phyloP scores from a whole-genome alignment of 2,329 filamentous ascomycete genomes.

The Fonsecaea nubica region DNA sequence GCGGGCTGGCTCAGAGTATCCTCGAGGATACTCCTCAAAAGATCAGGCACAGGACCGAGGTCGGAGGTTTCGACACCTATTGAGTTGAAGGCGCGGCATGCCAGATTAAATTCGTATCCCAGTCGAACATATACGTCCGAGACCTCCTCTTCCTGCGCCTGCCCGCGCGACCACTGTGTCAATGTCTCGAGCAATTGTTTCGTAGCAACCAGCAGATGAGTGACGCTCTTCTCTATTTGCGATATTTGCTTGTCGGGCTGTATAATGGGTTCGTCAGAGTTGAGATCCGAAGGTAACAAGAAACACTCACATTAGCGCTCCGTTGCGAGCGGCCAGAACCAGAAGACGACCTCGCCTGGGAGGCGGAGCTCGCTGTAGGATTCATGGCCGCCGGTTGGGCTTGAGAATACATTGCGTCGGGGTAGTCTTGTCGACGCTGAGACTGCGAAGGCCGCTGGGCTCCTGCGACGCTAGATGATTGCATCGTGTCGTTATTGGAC shows the following conservation, averaged over 20 bases:
- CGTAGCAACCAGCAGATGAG: slow-evolving; percentile 93
- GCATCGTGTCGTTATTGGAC: slow-evolving; percentile 28
- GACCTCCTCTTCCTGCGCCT: slow-evolving; percentile 90
- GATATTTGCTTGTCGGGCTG: slow-evolving; percentile 79
- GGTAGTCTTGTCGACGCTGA: slow-evolving; percentile 28
- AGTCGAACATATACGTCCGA: slow-evolving; percentile 97
- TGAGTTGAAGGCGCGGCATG: slow-evolving; percentile 92
- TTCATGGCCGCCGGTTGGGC: slow-evolving; percentile 23
- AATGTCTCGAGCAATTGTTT: slow-evolving; percentile 97
- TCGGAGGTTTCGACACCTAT: slow-evolving; percentile 96
- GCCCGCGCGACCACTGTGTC: slow-evolving; percentile 94
- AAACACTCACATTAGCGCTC: slow-evolving; percentile 53
- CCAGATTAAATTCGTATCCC: slow-evolving; percentile 99
- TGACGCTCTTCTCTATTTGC: slow-evolving; percentile 98
- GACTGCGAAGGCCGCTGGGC: slow-evolving; percentile 29
- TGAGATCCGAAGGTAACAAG: slow-evolving; percentile 41
- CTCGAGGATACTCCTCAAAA: slow-evolving; percentile 87
- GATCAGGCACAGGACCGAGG: slow-evolving; percentile 91
- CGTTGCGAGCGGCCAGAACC: slow-evolving; percentile 34
- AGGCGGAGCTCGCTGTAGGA: slow-evolving; percentile 22
- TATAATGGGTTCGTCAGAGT: slow-evolving; percentile 11
- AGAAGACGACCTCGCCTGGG: slow-evolving; percentile 31
- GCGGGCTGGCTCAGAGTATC: slow-evolving; percentile 96
- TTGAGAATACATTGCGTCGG: slow-evolving; percentile 26
- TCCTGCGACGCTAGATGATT: slow-evolving; percentile 20